Evolutionary conservation across 2,329 filamentous ascomycete species (phyloP), one percentile per base, ranked within the genome.

Genomic region (Botryosphaeria agaves): DNA sequence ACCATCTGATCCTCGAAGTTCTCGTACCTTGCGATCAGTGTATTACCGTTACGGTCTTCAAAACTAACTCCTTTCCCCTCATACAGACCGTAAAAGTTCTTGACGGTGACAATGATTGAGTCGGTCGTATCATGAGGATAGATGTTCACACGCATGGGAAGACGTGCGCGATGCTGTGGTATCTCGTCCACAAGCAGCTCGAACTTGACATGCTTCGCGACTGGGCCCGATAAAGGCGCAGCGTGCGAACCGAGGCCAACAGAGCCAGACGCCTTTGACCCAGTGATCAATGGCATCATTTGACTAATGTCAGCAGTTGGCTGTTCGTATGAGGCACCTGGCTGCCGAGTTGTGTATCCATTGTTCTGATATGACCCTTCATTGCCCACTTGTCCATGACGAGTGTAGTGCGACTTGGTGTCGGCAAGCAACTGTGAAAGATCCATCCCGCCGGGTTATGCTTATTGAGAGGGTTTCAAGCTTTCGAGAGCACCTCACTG

Each of bases 1-100:
- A 77, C 73, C 79, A 92, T 93, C 55, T 85, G 78, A 55, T 92
- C 75, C 43, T 69, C 69, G 49, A 98, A 84, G 62, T 98, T 98
- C 57, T 95, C 87, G 54, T 93, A 94, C 36, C 83, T 74, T 39
- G 87, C 84, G 55, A 98, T 95, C 47, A 98, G 72, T 36, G 80
- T 92, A 47, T 80, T 87, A 46, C 82, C 83, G 45, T 78, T 64
- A 39, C 81, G 72, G 53, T 95, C 87, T 57, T 95, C 87, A 48
- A 98, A 95, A 58, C 83, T 92, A 48, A 98, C 78, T 41, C 89
- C 85, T 50, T 76, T 43, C 29, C 57, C 75, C 40, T 87, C 81
- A 53, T 94, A 94, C 41, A 98, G 69, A 36, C 89, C 89, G 51
- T 93, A 95, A 61, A 95, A 95, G 63, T 94, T 95, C 68, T 93